Conservation (phyloP, 1,284 basidiomycete genomes). For the Marasmius fiardii region DNA sequence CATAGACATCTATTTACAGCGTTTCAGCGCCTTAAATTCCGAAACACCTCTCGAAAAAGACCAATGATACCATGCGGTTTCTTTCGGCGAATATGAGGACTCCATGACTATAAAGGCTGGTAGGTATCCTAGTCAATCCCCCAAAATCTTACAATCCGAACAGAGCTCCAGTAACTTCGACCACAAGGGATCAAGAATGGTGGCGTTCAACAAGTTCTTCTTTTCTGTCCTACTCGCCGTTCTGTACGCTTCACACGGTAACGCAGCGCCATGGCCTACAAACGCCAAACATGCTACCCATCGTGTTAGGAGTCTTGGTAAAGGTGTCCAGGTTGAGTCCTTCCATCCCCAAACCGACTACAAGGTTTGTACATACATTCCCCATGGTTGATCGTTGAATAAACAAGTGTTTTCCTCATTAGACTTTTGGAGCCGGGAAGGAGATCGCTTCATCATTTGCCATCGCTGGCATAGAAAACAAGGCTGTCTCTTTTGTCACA, state of each 20-base stretch:
- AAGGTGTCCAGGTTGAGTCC: constrained; percentile 30
- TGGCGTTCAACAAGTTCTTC: constrained; percentile 20
- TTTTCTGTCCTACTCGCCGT: constrained; percentile 19
- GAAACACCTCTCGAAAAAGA: no score
- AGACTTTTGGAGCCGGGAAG: constrained; percentile 43
- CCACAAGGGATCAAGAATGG: constrained; percentile 6
- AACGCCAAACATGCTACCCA: constrained; percentile 7
- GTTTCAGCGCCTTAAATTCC: no score
- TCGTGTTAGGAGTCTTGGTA: constrained; percentile 27
- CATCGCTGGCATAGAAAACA: constrained; percentile 24
- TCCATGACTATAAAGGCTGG: no score
- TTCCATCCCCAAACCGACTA: constrained; percentile 39
- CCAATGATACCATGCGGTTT: no score
- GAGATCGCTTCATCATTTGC: constrained; percentile 32
- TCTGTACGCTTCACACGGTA: constrained; percentile 15
- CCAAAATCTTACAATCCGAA: no score
- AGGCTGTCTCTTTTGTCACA: constrained; percentile 33
- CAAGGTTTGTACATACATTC: constrained; percentile 26
- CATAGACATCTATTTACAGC: no score
- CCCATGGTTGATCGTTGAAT: constrained; percentile 1
- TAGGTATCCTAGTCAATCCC: no score
- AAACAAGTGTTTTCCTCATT: background rate
- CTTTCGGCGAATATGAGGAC: no score
- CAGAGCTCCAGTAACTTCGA: no score
- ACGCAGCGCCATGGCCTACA: constrained; percentile 16